Conservation (phyloP, 2,329 filamentous ascomycete genomes). For the Cercospora zeina region DNA sequence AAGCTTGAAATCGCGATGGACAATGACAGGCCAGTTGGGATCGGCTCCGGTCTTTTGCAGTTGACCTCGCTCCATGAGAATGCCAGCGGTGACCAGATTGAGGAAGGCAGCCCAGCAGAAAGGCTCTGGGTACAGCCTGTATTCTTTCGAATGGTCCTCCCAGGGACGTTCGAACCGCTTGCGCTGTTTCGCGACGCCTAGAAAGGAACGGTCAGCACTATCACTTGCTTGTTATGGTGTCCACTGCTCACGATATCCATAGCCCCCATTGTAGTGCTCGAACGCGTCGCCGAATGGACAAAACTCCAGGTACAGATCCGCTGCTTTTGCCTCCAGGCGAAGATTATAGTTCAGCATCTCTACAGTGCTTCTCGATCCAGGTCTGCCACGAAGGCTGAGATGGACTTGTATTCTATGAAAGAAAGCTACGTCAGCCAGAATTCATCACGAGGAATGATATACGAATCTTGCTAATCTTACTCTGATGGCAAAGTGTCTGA, state of each 20-base stretch:
- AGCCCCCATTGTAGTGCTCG: neutral
- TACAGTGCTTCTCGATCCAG: conserved; percentile 1
- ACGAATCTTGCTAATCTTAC: neutral
- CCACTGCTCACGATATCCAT: neutral
- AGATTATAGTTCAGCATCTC: conserved; percentile 8
- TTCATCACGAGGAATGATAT: neutral
- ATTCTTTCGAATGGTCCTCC: neutral
- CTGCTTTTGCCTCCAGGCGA: neutral
- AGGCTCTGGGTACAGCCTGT: conserved; percentile 18
- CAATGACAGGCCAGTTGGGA: conserved; percentile 18
- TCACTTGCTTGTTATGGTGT: neutral
- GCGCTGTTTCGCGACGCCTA: neutral
- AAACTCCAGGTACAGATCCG: conserved; percentile 12
- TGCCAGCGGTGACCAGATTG: conserved; percentile 20
- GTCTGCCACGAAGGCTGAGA: neutral
- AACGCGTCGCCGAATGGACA: conserved; percentile 11
- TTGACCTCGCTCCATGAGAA: conserved; percentile 23
- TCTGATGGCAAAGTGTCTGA: neutral
- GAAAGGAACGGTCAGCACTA: neutral
- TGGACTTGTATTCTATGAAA: neutral
- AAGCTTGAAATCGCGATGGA: conserved; percentile 25
- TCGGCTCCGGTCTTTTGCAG: neutral
- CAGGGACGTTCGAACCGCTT: conserved; percentile 4
- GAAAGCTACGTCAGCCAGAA: neutral
- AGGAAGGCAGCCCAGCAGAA: conserved; percentile 27